Conservation (phyloP, 371 early-diverging fungal genomes). For the Lichtheimia ramosa region DNA sequence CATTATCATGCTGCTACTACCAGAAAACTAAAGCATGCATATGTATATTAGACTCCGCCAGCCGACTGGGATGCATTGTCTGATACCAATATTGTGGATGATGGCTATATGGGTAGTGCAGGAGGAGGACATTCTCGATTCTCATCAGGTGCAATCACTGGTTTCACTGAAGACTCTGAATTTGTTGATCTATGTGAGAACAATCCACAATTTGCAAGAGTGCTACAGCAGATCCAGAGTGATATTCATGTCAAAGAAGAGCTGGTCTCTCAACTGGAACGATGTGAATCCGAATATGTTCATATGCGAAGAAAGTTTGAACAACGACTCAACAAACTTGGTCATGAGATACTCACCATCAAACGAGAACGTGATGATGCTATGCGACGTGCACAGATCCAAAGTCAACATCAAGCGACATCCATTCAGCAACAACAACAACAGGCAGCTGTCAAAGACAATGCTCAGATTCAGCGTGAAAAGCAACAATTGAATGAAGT, state of each 20-base stretch:
- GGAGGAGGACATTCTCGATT: conserved; percentile 10
- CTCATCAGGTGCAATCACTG: conserved; percentile 9
- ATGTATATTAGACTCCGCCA: conserved; percentile 7
- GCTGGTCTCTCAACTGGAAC: conserved; percentile 54
- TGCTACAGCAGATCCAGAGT: conserved; percentile 61
- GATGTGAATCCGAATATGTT: conserved; percentile 52
- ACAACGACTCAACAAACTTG: conserved; percentile 46
- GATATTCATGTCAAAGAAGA: conserved; percentile 70
- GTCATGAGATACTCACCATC: conserved; percentile 54
- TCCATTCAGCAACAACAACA: conserved; percentile 14
- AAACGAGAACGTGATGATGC: conserved; percentile 67
- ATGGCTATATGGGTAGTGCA: background rate
- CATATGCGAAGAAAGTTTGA: conserved; percentile 70
- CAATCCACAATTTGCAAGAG: conserved; percentile 37
- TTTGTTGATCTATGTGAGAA: conserved; percentile 8
- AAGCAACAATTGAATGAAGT: conserved; percentile 29
- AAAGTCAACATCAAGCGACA: conserved; percentile 1
- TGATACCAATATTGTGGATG: background rate
- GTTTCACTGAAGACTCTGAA: conserved; percentile 7
- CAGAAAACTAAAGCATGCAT: background rate
- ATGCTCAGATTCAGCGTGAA: conserved; percentile 7
- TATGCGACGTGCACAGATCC: conserved; percentile 34
- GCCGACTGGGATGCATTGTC: conserved; percentile 7
- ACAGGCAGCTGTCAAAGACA: conserved; percentile 21
- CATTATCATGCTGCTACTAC: background rate